Evolutionary conservation across 164 flowering plant genomes (phyloP), one percentile per base, ranked within the genome.

Genomic region (Akebia trifoliata): DNA sequence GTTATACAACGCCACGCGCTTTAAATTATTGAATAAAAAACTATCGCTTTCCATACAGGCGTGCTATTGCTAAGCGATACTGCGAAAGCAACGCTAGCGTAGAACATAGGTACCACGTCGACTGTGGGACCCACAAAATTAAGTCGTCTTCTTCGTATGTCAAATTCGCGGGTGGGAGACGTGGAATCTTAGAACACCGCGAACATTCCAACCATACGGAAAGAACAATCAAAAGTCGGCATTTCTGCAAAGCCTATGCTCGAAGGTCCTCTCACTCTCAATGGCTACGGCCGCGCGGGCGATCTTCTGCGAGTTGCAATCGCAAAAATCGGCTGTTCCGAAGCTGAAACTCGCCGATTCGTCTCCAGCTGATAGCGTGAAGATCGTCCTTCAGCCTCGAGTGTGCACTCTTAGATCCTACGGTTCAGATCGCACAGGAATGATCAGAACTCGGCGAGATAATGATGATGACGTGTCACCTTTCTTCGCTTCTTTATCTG

Each of bases 311-410:
- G 65, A 63, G 43, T 45, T 75, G 24, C 64, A 59, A 18, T 14
- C 66, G 2, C 34, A 14, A 49, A 64, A 57, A 38, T 17, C 66
- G 43, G 58, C 58, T 11, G 28, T 17, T 29, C 31, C 45, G 54
- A 44, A 50, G 18, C 42, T 60, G 25, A 64, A 29, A 28, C 1
- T 40, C 10, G 56, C 12, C 36, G 63, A 57, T 45, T 53, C 66
- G 8, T 8, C 49, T 5, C 10, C 58, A 28, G 4, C 40, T 20
- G 74, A 64, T 18, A 64, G 29, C 32, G 72, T 40, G 47, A 86
- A 80, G 72, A 77, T 86, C 25, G 48, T 81, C 26, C 66, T 88
- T 62, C 98, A 91, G 71, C 98, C 98, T 0, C 72, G 98, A 45
- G 54, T 88, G 7, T 81, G 90, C 54, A 88, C 79, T 10, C 79